Conservation (phyloP, 306 rosid genomes). For the Dryas alaskensis region DNA sequence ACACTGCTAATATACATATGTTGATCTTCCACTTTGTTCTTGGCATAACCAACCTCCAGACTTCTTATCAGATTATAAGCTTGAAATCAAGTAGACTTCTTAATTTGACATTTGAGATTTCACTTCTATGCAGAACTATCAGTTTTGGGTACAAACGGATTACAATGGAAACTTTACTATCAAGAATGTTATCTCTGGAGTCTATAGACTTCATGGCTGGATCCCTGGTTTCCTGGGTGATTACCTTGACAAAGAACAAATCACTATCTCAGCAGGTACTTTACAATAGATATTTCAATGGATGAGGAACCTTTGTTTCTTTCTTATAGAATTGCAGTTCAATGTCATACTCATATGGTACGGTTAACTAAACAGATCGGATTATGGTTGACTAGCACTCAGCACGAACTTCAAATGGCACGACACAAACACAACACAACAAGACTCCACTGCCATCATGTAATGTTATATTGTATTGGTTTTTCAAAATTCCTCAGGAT, state of each 20-base stretch:
- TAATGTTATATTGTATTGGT: not conserved
- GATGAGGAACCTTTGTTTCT: not conserved
- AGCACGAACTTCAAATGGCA: too few species aligned
- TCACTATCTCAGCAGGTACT: slow-evolving; percentile 32
- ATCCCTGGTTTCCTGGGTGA: slow-evolving; percentile 47
- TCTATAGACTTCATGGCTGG: slow-evolving; percentile 44
- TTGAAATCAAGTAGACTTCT: not conserved
- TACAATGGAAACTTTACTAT: slow-evolving; percentile 34
- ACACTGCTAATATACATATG: not conserved
- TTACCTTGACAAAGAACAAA: slow-evolving; percentile 27
- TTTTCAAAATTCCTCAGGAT: slow-evolving; percentile 15
- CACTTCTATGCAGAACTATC: slow-evolving; percentile 30
- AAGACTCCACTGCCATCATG: not conserved
- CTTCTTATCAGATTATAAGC: not conserved
- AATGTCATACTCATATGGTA: not conserved
- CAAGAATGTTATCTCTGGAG: slow-evolving; percentile 41
- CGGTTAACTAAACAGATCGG: not conserved
- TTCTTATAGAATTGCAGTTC: not conserved
- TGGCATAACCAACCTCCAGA: not conserved
- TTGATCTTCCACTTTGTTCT: not conserved
- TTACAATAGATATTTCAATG: not conserved
- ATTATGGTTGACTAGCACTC: not conserved
- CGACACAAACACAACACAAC: too few species aligned
- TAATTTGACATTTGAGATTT: not conserved
- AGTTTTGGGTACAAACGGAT: slow-evolving; percentile 46